Conservation (phyloP, 768 basidiomycete species). For the Psilocybe azurescens region DNA sequence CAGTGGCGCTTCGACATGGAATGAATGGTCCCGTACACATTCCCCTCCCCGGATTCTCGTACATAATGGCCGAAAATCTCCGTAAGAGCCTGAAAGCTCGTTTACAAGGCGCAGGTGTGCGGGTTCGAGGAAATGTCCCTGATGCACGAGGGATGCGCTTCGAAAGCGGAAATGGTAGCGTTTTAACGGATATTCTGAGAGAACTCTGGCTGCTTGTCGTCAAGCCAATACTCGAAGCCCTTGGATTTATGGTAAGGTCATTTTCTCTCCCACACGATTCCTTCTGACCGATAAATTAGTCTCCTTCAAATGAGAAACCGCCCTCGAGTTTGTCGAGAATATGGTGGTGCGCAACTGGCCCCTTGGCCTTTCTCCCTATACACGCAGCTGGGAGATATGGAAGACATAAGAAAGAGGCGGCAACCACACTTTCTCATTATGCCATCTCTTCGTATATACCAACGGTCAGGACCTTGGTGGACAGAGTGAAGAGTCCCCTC, state of each 20-base stretch:
- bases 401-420: slow-evolving; percentile 14
- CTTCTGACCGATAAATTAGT: slow-evolving; percentile 21
- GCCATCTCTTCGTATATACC: slow-evolving; percentile 29
- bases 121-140: slow-evolving; percentile 18
- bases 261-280: neutral
- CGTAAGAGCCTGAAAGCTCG: neutral
- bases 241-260: slow-evolving; percentile 14
- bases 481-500: neutral
- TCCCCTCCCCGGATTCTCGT: too few species aligned
- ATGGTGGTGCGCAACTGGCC: slow-evolving; percentile 26
- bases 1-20: neutral
- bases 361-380: slow-evolving; percentile 26
- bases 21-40: too few species aligned
- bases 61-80: slow-evolving; percentile 5
- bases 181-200: slow-evolving; percentile 13
- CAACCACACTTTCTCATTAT: slow-evolving; percentile 15
- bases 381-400: slow-evolving; percentile 27
- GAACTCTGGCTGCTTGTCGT: slow-evolving; percentile 27
- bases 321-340: slow-evolving; percentile 21
- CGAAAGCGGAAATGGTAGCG: neutral
- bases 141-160: too few species aligned
- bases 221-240: slow-evolving; percentile 25
- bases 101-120: slow-evolving; percentile 27
- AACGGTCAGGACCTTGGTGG: slow-evolving; percentile 19
- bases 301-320: slow-evolving; percentile 1